Evolutionary conservation across 2,329 filamentous ascomycete genomes (phyloP).

Genomic region (Pseudogymnoascus pannorum): DNA sequence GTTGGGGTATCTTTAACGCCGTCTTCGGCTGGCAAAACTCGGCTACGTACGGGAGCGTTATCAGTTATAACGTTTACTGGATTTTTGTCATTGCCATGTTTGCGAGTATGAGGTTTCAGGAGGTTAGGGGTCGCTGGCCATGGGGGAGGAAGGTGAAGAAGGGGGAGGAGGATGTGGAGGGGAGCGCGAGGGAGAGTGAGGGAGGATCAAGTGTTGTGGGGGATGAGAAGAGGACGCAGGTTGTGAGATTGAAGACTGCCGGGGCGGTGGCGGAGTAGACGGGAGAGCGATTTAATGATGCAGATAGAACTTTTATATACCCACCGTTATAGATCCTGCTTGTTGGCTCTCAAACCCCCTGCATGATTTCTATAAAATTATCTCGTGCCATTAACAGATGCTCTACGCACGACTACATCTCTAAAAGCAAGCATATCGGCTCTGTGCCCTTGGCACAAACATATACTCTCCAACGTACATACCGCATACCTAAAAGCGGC

Average conservation of each 20-base stretch:
- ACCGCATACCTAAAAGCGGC: too few species aligned
- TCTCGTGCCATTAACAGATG: too few species aligned
- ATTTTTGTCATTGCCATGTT: constrained; percentile 61
- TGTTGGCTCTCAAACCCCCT: too few species aligned
- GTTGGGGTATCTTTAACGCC: constrained; percentile 84
- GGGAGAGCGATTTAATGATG: too few species aligned
- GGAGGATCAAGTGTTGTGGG: neutral
- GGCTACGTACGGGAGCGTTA: constrained; percentile 78
- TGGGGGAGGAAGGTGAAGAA: neutral
- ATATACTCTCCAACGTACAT: too few species aligned
- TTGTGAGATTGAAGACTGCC: neutral
- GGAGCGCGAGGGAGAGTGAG: neutral
- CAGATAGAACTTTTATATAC: too few species aligned
- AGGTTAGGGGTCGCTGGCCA: constrained; percentile 37
- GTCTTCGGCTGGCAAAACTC: constrained; percentile 84
- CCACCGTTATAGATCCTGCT: too few species aligned
- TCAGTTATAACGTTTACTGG: constrained; percentile 88
- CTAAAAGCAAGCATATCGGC: too few species aligned
- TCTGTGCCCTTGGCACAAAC: too few species aligned
- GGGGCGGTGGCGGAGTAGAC: neutral
- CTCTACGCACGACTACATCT: too few species aligned
- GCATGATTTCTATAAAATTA: too few species aligned
- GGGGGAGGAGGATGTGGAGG: neutral
- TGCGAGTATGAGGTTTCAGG: constrained; percentile 57
- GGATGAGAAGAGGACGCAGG: neutral